Evolutionary conservation across 768 basidiomycete species (phyloP).

Genomic region (Auricularia auricula-judae): DNA sequence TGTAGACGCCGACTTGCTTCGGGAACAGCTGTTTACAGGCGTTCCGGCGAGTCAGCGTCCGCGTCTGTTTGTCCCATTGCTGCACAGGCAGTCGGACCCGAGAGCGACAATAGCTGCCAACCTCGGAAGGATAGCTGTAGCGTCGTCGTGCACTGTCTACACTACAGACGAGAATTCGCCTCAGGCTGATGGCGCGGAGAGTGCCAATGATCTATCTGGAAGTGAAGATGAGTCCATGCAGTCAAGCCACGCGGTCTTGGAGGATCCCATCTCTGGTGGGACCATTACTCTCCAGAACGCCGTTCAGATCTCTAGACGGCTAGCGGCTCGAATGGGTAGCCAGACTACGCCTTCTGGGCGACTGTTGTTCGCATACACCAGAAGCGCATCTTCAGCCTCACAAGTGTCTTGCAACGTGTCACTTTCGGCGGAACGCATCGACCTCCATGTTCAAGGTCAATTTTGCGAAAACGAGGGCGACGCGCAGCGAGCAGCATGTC

Average conservation of each 20-base stretch:
- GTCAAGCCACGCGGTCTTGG: conserved; percentile 15
- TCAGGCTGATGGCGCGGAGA: conserved; percentile 35
- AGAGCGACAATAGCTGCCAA: neutral
- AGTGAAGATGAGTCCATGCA: conserved; percentile 13
- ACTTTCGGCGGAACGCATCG: conserved; percentile 32
- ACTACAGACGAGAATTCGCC: neutral
- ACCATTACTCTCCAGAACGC: conserved; percentile 52
- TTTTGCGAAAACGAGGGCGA: conserved; percentile 34
- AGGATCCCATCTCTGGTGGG: conserved; percentile 53
- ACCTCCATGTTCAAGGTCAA: conserved; percentile 34
- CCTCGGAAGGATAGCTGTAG: neutral
- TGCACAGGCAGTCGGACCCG: neutral
- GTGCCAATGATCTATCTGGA: conserved; percentile 12
- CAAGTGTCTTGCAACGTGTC: conserved; percentile 38
- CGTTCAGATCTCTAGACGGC: conserved; percentile 42
- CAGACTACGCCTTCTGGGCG: conserved; percentile 11
- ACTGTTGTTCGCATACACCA: conserved; percentile 26
- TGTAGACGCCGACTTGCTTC: neutral
- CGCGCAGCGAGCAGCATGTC: conserved; percentile 52
- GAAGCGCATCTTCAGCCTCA: conserved; percentile 15
- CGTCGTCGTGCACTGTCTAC: neutral
- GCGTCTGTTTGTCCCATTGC: neutral
- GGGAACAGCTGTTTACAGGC: neutral
- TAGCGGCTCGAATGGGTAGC: conserved; percentile 19
- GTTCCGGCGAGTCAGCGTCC: neutral